A percentile compares a stretch with the other conserved stretches of the same genome.
Conservation (phyloP, 2,329 filamentous ascomycete species). For the Exophiala viscosa region DNA sequence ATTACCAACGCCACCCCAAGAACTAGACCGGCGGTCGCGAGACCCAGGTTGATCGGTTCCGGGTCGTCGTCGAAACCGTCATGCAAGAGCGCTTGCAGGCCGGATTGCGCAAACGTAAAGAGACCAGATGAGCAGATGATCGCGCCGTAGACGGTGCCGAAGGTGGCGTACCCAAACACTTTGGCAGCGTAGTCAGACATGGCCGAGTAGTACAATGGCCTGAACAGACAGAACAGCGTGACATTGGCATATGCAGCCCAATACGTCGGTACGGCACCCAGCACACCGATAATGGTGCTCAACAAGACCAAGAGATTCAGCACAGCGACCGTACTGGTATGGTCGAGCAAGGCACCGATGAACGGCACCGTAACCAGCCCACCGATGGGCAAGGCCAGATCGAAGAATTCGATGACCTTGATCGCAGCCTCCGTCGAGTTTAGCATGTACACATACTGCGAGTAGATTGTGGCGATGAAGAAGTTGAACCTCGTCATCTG, state of each 20-base stretch:
- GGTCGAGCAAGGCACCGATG: constrained; percentile 76
- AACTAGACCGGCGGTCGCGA: constrained; percentile 60
- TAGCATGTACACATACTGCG: constrained; percentile 77
- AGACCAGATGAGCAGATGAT: constrained; percentile 83
- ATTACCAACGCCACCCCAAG: constrained; percentile 64
- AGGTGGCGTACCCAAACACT: constrained; percentile 87
- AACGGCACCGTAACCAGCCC: constrained; percentile 79
- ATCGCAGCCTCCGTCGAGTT: constrained; percentile 58
- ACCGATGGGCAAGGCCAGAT: constrained; percentile 73
- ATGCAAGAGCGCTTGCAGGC: constrained; percentile 73
- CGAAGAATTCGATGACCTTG: constrained; percentile 77
- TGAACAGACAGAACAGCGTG: constrained; percentile 76
- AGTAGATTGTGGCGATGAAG: constrained; percentile 77
- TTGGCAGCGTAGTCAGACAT: constrained; percentile 88
- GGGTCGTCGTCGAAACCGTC: constrained; percentile 68
- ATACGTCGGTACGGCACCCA: constrained; percentile 68
- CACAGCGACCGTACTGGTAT: constrained; percentile 67
- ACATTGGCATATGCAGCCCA: constrained; percentile 75
- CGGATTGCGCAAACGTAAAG: constrained; percentile 77
- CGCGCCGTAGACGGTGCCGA: constrained; percentile 85
- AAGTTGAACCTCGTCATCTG: constrained; percentile 81
- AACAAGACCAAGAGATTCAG: constrained; percentile 66
- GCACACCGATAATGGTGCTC: constrained; percentile 69
- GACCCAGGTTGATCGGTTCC: constrained; percentile 68
- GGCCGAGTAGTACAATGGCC: constrained; percentile 86